These are phyloP conservation scores for Malania oleifera DNA, from an alignment of 164 flowering plant genomes.

Conservation along the genomic window DNA sequence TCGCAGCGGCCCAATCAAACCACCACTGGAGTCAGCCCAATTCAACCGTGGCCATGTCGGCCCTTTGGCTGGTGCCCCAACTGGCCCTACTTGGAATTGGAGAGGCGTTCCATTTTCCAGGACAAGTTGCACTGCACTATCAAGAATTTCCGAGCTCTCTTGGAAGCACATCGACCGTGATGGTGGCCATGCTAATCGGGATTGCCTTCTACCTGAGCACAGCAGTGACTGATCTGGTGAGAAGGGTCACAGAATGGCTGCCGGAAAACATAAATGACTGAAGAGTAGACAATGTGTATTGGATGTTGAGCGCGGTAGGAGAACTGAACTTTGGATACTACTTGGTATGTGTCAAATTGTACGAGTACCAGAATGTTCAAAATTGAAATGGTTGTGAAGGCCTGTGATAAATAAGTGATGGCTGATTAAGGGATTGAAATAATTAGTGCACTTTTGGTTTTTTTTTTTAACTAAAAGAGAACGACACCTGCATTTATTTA, in stretches of 20 bases:
- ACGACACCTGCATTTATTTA: too few species aligned
- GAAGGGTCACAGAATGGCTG: constrained; percentile 31
- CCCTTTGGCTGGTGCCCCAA: constrained; percentile 36
- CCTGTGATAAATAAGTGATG: too few species aligned
- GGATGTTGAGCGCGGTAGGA: constrained; percentile 32
- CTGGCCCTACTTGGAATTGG: constrained; percentile 35
- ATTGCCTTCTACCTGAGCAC: constrained; percentile 32
- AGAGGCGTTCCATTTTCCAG: constrained; percentile 52
- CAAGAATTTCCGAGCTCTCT: constrained; percentile 43
- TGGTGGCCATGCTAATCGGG: constrained; percentile 25
- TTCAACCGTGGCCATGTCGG: constrained; percentile 24
- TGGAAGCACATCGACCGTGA: constrained; percentile 31
- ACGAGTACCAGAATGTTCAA: constrained; percentile 13
- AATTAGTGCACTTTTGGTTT: too few species aligned
- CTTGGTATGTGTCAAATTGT: constrained; percentile 25
- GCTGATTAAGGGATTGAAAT: too few species aligned
- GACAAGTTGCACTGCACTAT: constrained; percentile 40
- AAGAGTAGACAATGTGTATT: constrained; percentile 38
- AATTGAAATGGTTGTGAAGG: too few species aligned
- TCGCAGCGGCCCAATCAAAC: constrained; percentile 1
- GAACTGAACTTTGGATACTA: constrained; percentile 27
- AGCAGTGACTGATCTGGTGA: constrained; percentile 20
- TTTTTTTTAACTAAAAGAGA: too few species aligned
- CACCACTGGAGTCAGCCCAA: background rate
- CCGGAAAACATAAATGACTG: constrained; percentile 36